phyloP scores from a whole-genome alignment of 2,329 filamentous ascomycete species.

The Alternaria postmessia region DNA sequence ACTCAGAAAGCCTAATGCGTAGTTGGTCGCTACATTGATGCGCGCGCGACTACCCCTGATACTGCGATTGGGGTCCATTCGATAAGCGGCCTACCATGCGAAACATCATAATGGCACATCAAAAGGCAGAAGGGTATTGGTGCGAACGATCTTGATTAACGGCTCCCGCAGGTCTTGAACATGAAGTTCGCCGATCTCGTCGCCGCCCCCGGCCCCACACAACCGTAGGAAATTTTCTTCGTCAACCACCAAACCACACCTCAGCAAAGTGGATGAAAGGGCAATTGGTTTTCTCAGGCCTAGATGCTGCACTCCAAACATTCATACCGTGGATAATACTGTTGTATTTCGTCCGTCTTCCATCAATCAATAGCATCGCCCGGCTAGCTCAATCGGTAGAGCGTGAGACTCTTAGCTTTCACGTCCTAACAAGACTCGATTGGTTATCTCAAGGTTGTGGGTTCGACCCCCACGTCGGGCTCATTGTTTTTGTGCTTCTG shows the following conservation, averaged over 20 bases:
- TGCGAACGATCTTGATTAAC: neutral
- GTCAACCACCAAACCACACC: neutral
- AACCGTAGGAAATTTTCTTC: constrained; percentile 8
- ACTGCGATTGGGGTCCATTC: neutral
- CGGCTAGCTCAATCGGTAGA: constrained; percentile 51
- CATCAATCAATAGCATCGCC: constrained; percentile 20
- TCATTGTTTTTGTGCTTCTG: neutral
- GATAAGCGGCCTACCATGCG: neutral
- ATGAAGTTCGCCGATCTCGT: constrained; percentile 11
- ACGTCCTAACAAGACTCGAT: constrained; percentile 19
- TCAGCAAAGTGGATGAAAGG: neutral
- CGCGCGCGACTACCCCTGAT: neutral
- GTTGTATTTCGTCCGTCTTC: neutral
- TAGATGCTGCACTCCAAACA: no score
- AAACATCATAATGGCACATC: neutral
- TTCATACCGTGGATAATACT: fast-evolving
- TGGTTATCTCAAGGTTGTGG: constrained; percentile 25
- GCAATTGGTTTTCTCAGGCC: no score
- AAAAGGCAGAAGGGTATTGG: neutral
- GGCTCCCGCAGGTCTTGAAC: neutral
- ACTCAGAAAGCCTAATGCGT: neutral
- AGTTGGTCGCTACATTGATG: neutral
- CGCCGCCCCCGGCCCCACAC: constrained; percentile 12
- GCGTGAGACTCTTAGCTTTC: constrained; percentile 51
- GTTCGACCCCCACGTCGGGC: constrained; percentile 27